Evolutionary conservation across 768 basidiomycete genomes (phyloP), one percentile per base, ranked within the genome.

Genomic region (Tulasnella sp.): DNA sequence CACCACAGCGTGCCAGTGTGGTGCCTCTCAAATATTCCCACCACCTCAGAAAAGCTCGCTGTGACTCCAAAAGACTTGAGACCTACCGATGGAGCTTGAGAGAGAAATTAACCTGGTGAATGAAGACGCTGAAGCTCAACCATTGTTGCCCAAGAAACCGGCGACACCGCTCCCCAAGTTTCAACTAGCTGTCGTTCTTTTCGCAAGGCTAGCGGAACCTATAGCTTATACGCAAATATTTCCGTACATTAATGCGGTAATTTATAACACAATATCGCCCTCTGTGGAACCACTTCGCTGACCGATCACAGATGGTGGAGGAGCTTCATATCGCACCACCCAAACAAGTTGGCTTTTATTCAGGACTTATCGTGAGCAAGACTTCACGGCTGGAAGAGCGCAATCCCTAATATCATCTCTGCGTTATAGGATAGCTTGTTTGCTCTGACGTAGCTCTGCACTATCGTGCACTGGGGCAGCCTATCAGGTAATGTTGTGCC

Each of bases 321-420:
- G 87, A 88, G 75, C 87, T 93, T 5, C 87, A 89, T 82, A 85
- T 92, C 76, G 90, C 91, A 69, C 89, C 92, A 82, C 88, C 89
- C 11, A 90, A 90, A 7, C 88, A 89, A 82, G 88, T 92, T 22
- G 93, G 92, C 0, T 91, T 92, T 81, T 93, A 92, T 85, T 92
- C 92, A 82, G 93, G 92, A 16, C 83, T 93, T 58, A 90, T 92
- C 80, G 91, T 92, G 83, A 79, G 90, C 83, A 16, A 16, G 50
- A 28, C 73, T 42, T 54, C 75, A 72, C 60, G 40, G 40, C 76
- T 72, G 40, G 18, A 12, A 44, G 9, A 75, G 64, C 31, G 40
- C 78, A 78, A 82, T 34, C 81, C 24, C n/a, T 31, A 31, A 24
- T 60, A 46, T 18, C 64, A 37, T 28, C 64, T 79, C 78, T 74